phyloP scores from a whole-genome alignment of 202 grass and related monocot species.

The Carex sylvatica region DNA sequence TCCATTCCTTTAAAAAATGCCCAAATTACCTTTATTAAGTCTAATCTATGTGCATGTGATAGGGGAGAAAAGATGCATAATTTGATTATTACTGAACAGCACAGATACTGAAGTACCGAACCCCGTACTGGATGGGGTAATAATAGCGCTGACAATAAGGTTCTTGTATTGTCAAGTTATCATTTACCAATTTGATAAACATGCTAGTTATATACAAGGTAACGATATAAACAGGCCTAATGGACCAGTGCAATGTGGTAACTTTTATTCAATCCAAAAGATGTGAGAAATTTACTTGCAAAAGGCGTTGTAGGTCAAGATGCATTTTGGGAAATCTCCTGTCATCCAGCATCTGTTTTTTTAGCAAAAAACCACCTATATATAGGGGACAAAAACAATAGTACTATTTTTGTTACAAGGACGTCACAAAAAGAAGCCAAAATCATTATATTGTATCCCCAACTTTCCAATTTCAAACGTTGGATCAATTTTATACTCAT shows the following conservation, averaged over 20 bases:
- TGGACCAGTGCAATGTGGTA: not conserved
- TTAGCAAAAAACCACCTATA: slow-evolving; percentile 74
- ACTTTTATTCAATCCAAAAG: slow-evolving; percentile 11
- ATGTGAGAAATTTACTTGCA: slow-evolving; percentile 50
- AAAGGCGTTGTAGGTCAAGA: slow-evolving; percentile 87
- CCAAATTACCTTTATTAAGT: not conserved
- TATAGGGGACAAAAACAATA: slow-evolving; percentile 19
- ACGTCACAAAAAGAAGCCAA: not conserved
- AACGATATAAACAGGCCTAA: not conserved
- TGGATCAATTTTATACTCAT: slow-evolving; percentile 12
- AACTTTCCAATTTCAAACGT: not conserved
- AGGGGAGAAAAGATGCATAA: not conserved
- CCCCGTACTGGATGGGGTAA: not conserved
- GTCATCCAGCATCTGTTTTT: slow-evolving; percentile 87
- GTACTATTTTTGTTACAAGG: not conserved
- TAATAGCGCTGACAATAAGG: not conserved
- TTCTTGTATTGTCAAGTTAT: not conserved
- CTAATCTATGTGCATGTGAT: not conserved
- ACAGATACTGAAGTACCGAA: not conserved
- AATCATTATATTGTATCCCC: not conserved
- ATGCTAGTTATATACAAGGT: not conserved
- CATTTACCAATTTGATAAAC: not conserved
- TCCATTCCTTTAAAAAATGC: not conserved
- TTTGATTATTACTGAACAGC: not conserved
- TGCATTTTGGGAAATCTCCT: slow-evolving; percentile 97